Base-by-base conservation (phyloP, 1,139 yeast species). In the Lodderomyces theae region DNA sequence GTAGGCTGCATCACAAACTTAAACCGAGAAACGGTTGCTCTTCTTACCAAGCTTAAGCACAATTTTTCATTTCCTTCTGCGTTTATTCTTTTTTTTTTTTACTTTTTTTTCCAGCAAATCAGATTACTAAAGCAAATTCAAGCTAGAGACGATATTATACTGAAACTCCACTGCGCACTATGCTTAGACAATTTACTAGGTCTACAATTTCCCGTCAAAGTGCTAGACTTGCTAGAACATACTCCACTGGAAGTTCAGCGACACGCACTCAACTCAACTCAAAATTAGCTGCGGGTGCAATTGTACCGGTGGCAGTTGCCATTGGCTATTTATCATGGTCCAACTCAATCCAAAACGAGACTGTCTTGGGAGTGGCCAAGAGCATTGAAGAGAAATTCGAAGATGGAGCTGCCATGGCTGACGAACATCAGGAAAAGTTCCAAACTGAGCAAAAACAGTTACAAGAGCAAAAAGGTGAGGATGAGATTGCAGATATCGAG, bases 131-230 rank as follows among this genome's bases (percentile, higher is more conserved):
- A 17, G 13, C 29, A 26, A n/a, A n/a, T n/a, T n/a, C n/a, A n/a
- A n/a, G n/a, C n/a, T n/a, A n/a, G n/a, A n/a, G n/a, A n/a, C n/a
- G n/a, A n/a, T n/a, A n/a, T n/a, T n/a, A n/a, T n/a, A n/a, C n/a
- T n/a, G n/a, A n/a, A n/a, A n/a, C n/a, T n/a, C n/a, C n/a, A n/a
- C n/a, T n/a, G n/a, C n/a, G n/a, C n/a, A 11, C 4, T 15, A 47
- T 47, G 50, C 46, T 42, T 44, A 47, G 50, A 47, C 32, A 39
- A 25, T 38, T 47, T 30, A 28, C 44, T 19, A 47, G 41, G 42
- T 39, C 46, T n/a, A 24, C 42, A 25, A 30, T 38, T 35, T 29
- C 41, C 26, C 50, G 48, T 40, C 46, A 37, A 30, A 17, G 39
- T 15, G 25, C 37, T 13, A 41, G 43, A 35, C 19, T 39, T 22